These are phyloP conservation scores for Leptographium lundbergii DNA, from an alignment of 2,329 filamentous ascomycete genomes.

Conservation along the genomic window DNA sequence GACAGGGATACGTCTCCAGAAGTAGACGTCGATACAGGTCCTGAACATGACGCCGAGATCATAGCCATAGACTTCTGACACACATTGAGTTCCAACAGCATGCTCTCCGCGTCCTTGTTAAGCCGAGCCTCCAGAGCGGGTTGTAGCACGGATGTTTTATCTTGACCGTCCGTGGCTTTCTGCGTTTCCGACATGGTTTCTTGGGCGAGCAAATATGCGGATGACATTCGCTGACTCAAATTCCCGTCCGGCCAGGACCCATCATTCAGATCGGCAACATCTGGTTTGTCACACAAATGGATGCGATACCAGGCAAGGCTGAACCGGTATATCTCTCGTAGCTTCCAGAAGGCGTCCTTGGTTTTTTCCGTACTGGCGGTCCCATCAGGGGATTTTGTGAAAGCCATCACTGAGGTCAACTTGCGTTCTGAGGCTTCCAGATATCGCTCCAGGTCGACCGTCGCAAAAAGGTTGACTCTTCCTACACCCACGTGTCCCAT, in stretches of 20 bases:
- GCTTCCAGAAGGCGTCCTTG: slow-evolving; percentile 10
- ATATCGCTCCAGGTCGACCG: slow-evolving; percentile 7
- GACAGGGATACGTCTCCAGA: neutral
- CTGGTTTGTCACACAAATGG: neutral
- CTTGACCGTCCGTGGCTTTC: neutral
- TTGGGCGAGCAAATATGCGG: slow-evolving; percentile 4
- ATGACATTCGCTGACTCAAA: slow-evolving; percentile 2
- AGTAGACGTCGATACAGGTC: neutral
- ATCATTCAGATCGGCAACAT: neutral
- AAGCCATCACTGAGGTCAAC: slow-evolving; percentile 3
- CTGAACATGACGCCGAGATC: neutral
- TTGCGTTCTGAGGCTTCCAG: slow-evolving; percentile 8
- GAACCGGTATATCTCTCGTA: slow-evolving; percentile 8
- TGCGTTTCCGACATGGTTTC: neutral
- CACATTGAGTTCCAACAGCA: neutral
- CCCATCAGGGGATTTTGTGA: neutral
- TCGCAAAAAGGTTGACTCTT: slow-evolving; percentile 2
- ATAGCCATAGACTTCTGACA: neutral
- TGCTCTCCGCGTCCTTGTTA: neutral
- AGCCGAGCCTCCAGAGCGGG: neutral
- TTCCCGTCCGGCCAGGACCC: neutral
- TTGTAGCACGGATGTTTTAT: neutral
- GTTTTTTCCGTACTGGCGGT: neutral
- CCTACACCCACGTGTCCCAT: neutral
- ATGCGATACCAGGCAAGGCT: slow-evolving; percentile 7